Base-by-base conservation (phyloP, 768 basidiomycete genomes). In the Nevesoporus exiguus region DNA sequence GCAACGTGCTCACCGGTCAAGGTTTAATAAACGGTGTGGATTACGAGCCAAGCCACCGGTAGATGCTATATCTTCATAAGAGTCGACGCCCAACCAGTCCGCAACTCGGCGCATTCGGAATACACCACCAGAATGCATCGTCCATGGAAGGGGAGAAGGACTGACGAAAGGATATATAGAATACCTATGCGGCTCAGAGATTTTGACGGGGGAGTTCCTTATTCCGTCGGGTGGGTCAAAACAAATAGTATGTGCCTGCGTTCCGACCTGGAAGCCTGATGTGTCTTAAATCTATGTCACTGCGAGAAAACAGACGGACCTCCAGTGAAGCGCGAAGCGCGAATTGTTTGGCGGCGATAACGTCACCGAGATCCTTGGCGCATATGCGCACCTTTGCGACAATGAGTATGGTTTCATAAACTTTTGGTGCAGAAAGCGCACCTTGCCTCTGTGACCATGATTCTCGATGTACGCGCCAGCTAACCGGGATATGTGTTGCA, bases 141-240 rank as follows among this genome's bases (percentile, higher is more conserved):
- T 78, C 76, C 80, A 82, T 7, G 78, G 77, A 34, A 80, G 65
- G 10, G 77, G 63, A 15, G 74, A 78, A 11, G 79, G 72, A 1
- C 80, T 70, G 7, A 80, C 60, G 62, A 88, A 88, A 0, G 89
- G 89, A 66, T 83, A 91, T 36, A 88, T 58, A n/a, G 85, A 78
- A 64, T 87, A 89, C 17, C 63, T 63, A 29, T 70, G 66, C 4
- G 71, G 67, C 44, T 72, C 72, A n/a, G 68, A 47, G 5, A 65
- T 54, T n/a, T 63, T 61, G 36, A 68, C 45, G 3, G 69, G 66
- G 2, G 64, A 64, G 10, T 61, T 56, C 21, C 47, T 64, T n/a
- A 61, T 65, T 30, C 61, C 47, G 11, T 56, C 52, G 21, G 70
- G 70, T n/a, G 70, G 67, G 21, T 72, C 58, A 59, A 72, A 68